A percentile compares a stretch with the other conserved stretches of the same genome.
phyloP scores from a whole-genome alignment of 176 grass and related monocot species.

The Carex kokanica region DNA sequence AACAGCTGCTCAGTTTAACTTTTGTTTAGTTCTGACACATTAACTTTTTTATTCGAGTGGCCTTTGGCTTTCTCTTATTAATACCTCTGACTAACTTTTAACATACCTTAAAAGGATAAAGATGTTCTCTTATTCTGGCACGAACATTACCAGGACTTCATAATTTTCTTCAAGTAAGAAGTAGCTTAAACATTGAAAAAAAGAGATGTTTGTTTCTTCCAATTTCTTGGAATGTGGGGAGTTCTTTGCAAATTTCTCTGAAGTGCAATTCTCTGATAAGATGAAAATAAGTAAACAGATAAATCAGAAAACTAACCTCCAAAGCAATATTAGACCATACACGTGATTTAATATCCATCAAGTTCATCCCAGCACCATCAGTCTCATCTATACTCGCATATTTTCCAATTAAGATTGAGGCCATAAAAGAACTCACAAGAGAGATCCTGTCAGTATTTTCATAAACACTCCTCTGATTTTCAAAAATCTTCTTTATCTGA shows the following conservation, averaged over 20 bases:
- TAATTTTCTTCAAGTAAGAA: background rate
- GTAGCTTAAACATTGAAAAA: background rate
- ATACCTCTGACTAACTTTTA: background rate
- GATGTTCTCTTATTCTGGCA: background rate
- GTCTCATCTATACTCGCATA: constrained; percentile 97
- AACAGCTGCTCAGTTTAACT: background rate
- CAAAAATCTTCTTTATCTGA: constrained; percentile 79
- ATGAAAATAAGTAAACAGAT: constrained; percentile 1
- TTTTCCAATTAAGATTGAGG: constrained; percentile 67
- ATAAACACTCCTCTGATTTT: constrained; percentile 47
- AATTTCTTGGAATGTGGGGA: background rate
- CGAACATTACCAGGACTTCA: background rate
- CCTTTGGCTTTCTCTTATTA: background rate
- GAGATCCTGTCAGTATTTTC: constrained; percentile 81
- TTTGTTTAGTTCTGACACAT: background rate
- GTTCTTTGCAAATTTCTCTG: background rate
- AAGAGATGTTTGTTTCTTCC: background rate
- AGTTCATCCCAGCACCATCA: constrained; percentile 95
- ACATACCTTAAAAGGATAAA: background rate
- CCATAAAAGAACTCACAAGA: constrained; percentile 94
- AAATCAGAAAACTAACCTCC: constrained; percentile 49
- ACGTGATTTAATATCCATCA: constrained; percentile 91
- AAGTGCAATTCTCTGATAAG: background rate
- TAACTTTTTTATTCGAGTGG: background rate
- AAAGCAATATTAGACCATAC: constrained; percentile 71